phyloP scores from a whole-genome alignment of 2,329 filamentous ascomycete species.

The Claviceps africana region DNA sequence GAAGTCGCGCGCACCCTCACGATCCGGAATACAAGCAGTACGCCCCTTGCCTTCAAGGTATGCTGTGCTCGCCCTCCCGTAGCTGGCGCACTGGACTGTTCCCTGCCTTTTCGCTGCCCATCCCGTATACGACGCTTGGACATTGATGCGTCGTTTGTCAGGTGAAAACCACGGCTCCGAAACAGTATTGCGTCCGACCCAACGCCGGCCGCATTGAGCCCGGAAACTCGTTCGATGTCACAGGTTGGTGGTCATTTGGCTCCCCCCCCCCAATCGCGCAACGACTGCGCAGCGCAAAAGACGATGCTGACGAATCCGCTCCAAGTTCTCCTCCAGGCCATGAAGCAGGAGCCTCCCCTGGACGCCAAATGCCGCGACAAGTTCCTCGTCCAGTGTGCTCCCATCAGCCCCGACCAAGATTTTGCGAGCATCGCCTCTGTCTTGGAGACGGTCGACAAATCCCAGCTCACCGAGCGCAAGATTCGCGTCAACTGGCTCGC shows the following conservation, averaged over 20 bases:
- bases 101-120: neutral
- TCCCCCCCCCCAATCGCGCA: too few relatives aligned
- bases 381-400: conserved; percentile 88
- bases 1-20: conserved; percentile 52
- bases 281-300: neutral
- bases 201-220: conserved; percentile 95
- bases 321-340: conserved; percentile 83
- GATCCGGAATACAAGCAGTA: conserved; percentile 49
- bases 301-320: conserved; percentile 7
- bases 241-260: conserved; percentile 40
- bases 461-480: conserved; percentile 78
- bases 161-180: conserved; percentile 98
- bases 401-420: conserved; percentile 71
- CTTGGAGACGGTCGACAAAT: conserved; percentile 68
- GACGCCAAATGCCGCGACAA: conserved; percentile 94
- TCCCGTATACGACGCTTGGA: neutral
- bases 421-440: conserved; percentile 68
- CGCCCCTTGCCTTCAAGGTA: conserved; percentile 59
- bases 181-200: conserved; percentile 97
- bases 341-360: conserved; percentile 82
- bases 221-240: conserved; percentile 79
- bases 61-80: conserved; percentile 11
- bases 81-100: neutral
- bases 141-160: conserved; percentile 21
- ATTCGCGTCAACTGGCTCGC: conserved; percentile 81